Percentiles rank a stretch among this genome's conserved stretches.
Conservation (phyloP, 495 filamentous ascomycete genomes). For the Hamigera avellanea region DNA sequence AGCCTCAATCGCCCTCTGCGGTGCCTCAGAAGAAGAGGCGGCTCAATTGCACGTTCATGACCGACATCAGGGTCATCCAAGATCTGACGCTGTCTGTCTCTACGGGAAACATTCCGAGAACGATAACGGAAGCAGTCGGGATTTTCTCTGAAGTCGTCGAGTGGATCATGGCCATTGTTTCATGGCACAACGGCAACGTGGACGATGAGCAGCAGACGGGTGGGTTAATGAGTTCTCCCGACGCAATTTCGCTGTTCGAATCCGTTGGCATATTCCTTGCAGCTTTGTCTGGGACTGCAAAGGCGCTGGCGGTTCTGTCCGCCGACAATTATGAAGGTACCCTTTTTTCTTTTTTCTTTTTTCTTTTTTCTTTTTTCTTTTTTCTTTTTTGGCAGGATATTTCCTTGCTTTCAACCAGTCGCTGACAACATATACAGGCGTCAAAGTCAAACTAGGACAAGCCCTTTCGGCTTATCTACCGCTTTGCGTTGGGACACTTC, state of each 20-base stretch:
- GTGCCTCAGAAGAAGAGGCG: not conserved
- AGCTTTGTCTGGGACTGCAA: conserved; percentile 27
- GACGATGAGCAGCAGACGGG: conserved; percentile 17
- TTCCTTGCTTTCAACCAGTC: not conserved
- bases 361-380: not conserved
- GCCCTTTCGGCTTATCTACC: conserved; percentile 31
- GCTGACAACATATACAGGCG: conserved; percentile 10
- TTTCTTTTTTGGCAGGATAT: not conserved
- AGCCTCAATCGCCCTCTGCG: conserved; percentile 3
- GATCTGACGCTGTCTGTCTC: conserved; percentile 33
- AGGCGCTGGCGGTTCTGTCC: conserved; percentile 28
- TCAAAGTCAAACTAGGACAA: conserved; percentile 29
- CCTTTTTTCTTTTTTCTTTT: not conserved
- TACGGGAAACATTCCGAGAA: conserved; percentile 19
- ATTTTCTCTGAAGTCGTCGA: conserved; percentile 24
- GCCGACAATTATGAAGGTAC: conserved; percentile 25
- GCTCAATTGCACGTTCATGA: conserved; percentile 25
- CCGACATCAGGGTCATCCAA: conserved; percentile 34
- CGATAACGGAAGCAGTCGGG: conserved; percentile 19
- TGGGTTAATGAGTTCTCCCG: conserved; percentile 25
- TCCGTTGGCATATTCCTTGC: conserved; percentile 32
- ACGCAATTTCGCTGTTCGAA: conserved; percentile 33
- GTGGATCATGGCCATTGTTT: conserved; percentile 30
- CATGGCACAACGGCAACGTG: conserved; percentile 21
- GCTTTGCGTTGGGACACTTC: conserved; percentile 29